These are phyloP conservation scores for Cyberlindnera bimundalis DNA, from an alignment of 805 yeast species.

Conservation along the genomic window DNA sequence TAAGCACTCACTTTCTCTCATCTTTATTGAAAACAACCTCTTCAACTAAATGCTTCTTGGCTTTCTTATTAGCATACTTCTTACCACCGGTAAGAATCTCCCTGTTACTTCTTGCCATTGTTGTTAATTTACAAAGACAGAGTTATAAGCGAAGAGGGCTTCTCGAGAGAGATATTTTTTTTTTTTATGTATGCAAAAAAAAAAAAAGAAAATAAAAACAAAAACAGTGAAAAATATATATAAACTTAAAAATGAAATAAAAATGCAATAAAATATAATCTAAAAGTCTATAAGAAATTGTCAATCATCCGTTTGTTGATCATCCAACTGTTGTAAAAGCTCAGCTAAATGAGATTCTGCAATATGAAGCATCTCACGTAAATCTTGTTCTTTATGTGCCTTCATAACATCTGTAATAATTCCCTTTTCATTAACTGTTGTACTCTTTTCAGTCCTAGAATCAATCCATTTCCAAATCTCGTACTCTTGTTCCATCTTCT, in stretches of 20 bases:
- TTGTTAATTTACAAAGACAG: too few relatives aligned
- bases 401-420: slow-evolving; percentile 2
- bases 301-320: too few relatives aligned
- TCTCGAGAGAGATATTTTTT: too few relatives aligned
- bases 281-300: too few relatives aligned
- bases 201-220: neutral
- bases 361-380: slow-evolving; percentile 23
- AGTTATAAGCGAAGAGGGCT: too few relatives aligned
- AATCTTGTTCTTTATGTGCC: slow-evolving; percentile 22
- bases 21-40: slow-evolving; percentile 84
- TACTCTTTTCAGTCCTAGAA: slow-evolving; percentile 9
- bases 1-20: slow-evolving; percentile 51
- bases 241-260: too few relatives aligned
- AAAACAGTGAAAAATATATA: too few relatives aligned
- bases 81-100: slow-evolving; percentile 88
- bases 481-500: slow-evolving; percentile 16
- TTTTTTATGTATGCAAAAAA: neutral
- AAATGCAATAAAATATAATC: too few relatives aligned
- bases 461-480: slow-evolving; percentile 31
- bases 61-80: slow-evolving; percentile 67
- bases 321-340: slow-evolving; percentile 11
- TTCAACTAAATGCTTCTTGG: slow-evolving; percentile 64
- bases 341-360: slow-evolving; percentile 21
- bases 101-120: slow-evolving; percentile 50
- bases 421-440: neutral